Base-by-base conservation (phyloP, 306 rosid species). In the Vigna radiata region DNA sequence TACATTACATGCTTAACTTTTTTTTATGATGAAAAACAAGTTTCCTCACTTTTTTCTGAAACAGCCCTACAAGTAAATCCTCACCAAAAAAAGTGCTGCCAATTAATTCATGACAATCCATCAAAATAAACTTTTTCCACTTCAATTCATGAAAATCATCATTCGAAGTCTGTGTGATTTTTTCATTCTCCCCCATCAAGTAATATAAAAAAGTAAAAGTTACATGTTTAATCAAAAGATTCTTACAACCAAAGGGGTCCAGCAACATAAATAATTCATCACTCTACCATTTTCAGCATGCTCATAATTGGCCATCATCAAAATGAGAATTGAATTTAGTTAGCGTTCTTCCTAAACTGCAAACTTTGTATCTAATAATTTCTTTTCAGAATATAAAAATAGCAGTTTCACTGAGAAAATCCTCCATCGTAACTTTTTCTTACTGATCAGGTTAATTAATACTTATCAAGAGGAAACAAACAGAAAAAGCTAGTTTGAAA, bases 301-400 rank as follows among this genome's bases (percentile, higher is more conserved):
- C 36, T 61, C 67, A 61, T 14, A 5, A 1, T 29, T 61, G 14
- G 49, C 49, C 9, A 41, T 41, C 13, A 44, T 9, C n/a, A 37
- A 23, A 39, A 64, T 8, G 16, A 39, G 43, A 64, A n/a, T 64
- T 64, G 31, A 64, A 64, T 64, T 64, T 64, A 39, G 49, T 37
- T 4, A 1, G 31, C 29, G 8, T 2, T 64, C 11, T 62, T 3
- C 27, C 25, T 17, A 8, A 16, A 4, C 29, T 39, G 11, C 48
- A 37, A 64, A 7, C 31, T 5, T 16, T 64, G 48, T 39, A 29
- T 2, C 31, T 18, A 37, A 39, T 64, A 1, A 64, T 39, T 36
- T 64, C 70, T 17, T 64, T 17, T 39, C n/a, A 0, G 50, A 64
- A 17, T 39, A 17, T 37, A 39, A 2, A 64, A 17, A 21, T 21